phyloP scores from a whole-genome alignment of 108 stramenopile species.

The Chaetoceros tenuissimus region DNA sequence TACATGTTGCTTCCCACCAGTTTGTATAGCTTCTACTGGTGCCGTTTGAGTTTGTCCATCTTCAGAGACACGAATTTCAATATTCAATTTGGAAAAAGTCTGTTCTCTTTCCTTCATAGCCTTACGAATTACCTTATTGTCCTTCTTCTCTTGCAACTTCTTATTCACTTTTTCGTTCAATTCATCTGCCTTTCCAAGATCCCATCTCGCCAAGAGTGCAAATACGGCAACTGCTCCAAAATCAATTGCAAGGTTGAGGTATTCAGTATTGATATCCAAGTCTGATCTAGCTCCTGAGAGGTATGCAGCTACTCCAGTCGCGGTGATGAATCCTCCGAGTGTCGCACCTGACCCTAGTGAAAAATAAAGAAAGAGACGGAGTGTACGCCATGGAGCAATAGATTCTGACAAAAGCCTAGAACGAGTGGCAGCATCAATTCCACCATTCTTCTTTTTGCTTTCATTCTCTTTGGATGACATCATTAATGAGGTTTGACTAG shows the following conservation, averaged over 20 bases:
- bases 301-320: conserved; percentile 43
- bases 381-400: conserved; percentile 75
- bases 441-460: conserved; percentile 11
- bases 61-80: conserved; percentile 51
- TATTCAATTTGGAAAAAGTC: conserved; percentile 21
- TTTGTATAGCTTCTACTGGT: conserved; percentile 43
- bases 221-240: conserved; percentile 70
- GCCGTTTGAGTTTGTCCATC: conserved; percentile 46
- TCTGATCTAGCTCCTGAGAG: conserved; percentile 46
- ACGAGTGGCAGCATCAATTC: conserved; percentile 20
- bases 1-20: conserved; percentile 65
- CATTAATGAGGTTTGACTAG: too few relatives aligned
- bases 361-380: conserved; percentile 64
- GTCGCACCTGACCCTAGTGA: conserved; percentile 61
- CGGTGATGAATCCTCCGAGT: conserved; percentile 64
- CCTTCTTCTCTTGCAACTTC: conserved; percentile 50
- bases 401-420: conserved; percentile 60
- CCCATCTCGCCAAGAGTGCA: conserved; percentile 46
- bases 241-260: conserved; percentile 74
- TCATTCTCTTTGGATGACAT: too few relatives aligned
- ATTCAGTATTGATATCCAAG: conserved; percentile 62
- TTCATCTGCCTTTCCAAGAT: conserved; percentile 53
- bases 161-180: conserved; percentile 47
- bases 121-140: conserved; percentile 29
- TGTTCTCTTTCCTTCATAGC: conserved; percentile 52